Evolutionary conservation across 768 basidiomycete species (phyloP), one percentile per base, ranked within the genome.

Genomic region (Boletus fagicola): DNA sequence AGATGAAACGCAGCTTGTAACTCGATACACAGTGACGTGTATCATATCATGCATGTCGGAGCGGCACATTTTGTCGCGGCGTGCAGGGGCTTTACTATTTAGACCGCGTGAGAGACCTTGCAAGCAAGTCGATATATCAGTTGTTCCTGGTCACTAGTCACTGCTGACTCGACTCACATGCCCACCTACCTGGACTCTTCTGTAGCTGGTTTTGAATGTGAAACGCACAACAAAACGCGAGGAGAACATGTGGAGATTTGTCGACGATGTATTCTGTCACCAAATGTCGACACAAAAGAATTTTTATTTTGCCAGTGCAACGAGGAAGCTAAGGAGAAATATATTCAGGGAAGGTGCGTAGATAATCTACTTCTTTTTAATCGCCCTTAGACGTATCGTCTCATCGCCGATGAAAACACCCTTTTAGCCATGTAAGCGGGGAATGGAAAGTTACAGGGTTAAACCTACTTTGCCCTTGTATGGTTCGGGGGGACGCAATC

Each of bases 331-430:
- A 53, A 45, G 45, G 30, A 22, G 13, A 42, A 40, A 51, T 58
- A 35, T 52, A 61, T 59, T 54, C 45, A 7, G n/a, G 47, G n/a
- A 42, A 49, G 42, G 38, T 43, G 53, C 35, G 35, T 16, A 47
- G 22, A 45, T 56, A 63, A 48, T 74, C 81, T 92, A 97, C 78
- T 97, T 97, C 84, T 96, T 98, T 80, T 94, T 95, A 57, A 94
- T 87, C 60, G 85, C 85, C 77, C 92, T 97, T 60, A 97, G 87
- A 68, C 88, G 84, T 66, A 98, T 88, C 51, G 87, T 88, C 74
- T 99, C 96, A 66, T 86, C 82, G n/a, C 92, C 94, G 52, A 98
- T 83, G 65, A 98, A 96, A 58, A 98, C 87, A 61, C 95, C 95
- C 91, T 61, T 18, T 22, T 56, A 31, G 30, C 49, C 46, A 55